phyloP scores from a whole-genome alignment of 1,139 yeast species.

The Zygotorulaspora mrakii region DNA sequence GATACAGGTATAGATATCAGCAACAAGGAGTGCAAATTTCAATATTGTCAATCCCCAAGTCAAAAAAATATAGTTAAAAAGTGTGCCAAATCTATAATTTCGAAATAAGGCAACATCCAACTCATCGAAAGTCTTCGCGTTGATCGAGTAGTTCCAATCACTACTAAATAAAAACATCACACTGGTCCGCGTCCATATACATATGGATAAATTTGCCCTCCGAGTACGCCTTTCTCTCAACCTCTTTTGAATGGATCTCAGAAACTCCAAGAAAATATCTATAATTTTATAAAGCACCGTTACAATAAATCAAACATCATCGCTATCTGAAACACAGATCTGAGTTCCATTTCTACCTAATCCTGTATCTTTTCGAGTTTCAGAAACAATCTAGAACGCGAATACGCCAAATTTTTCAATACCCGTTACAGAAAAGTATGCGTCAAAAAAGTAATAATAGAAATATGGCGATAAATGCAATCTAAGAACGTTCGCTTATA shows the following conservation, averaged over 20 bases:
- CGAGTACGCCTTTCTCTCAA: no score
- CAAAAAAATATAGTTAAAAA: slow-evolving; percentile 51
- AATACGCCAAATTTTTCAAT: slow-evolving; percentile 4
- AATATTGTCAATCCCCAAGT: slow-evolving; percentile 49
- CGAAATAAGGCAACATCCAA: slow-evolving; percentile 48
- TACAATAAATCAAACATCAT: no score
- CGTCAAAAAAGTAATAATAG: slow-evolving; percentile 1
- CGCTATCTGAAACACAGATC: slow-evolving; percentile 1
- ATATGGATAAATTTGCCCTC: no score
- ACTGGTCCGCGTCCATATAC: background rate
- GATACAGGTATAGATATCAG: slow-evolving; percentile 79
- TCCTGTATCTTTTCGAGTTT: background rate
- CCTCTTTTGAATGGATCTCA: background rate
- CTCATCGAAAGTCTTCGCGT: slow-evolving; percentile 37
- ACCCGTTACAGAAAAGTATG: background rate
- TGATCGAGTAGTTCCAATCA: slow-evolving; percentile 29
- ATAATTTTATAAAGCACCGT: background rate
- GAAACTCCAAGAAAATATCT: background rate
- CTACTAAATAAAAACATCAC: slow-evolving; percentile 20
- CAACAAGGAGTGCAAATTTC: slow-evolving; percentile 56
- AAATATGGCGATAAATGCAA: background rate
- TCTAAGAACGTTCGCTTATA: background rate
- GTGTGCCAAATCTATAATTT: slow-evolving; percentile 50
- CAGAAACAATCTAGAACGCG: slow-evolving; percentile 5
- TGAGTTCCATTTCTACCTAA: background rate